Percentiles rank a stretch among this genome's conserved stretches.
phyloP scores from a whole-genome alignment of 2,329 filamentous ascomycete species.

The Apiospora hydei region DNA sequence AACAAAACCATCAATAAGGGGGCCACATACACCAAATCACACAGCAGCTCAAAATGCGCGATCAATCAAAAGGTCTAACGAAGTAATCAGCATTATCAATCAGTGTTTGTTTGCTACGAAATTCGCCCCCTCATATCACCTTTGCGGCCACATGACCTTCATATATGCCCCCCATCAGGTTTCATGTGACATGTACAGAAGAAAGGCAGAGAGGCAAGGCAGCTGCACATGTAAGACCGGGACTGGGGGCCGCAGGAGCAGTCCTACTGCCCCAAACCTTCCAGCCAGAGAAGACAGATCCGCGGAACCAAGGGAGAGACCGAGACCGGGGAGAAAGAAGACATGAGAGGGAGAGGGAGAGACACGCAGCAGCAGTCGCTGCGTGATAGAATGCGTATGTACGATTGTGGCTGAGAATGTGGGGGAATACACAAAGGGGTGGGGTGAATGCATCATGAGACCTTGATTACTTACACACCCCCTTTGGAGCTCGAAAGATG shows the following conservation, averaged over 20 bases:
- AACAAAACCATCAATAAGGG: background rate
- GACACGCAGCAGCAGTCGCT: background rate
- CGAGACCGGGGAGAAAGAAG: background rate
- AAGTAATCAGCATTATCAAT: background rate
- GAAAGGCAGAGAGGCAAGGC: background rate
- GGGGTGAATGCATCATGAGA: constrained; percentile 19
- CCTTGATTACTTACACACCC: constrained; percentile 2
- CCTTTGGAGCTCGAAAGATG: background rate
- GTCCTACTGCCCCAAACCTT: background rate
- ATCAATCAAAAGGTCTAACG: background rate
- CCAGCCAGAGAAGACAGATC: background rate
- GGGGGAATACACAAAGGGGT: constrained; percentile 12
- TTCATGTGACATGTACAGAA: constrained; percentile 2
- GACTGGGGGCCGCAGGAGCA: background rate
- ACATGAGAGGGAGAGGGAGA: background rate
- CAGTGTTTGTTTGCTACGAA: background rate
- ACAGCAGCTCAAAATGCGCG: background rate
- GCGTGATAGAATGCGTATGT: background rate
- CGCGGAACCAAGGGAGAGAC: background rate
- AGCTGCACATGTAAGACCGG: constrained; percentile 1
- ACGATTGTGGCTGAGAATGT: constrained; percentile 14
- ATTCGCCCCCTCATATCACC: background rate
- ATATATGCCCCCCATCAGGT: background rate
- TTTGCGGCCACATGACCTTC: background rate
- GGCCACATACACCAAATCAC: background rate